Conservation (phyloP, 1,284 basidiomycete genomes). For the Trichosporon faecale region DNA sequence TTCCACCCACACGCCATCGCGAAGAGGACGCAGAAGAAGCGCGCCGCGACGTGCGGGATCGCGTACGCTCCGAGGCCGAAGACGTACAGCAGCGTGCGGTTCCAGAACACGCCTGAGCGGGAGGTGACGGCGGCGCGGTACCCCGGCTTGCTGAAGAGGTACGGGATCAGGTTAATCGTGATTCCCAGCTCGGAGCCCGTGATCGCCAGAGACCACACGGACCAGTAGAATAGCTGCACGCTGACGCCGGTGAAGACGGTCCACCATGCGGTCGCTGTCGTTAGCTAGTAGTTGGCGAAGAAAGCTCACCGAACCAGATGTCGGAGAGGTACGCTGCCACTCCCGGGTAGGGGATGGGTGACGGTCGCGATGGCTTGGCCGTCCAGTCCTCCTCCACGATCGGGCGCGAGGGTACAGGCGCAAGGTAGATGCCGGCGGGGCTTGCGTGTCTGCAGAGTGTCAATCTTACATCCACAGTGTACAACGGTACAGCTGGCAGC, state of each 20-base stretch:
- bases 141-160: conserved; percentile 58
- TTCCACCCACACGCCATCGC: conserved; percentile 60
- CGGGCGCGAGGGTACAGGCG: conserved; percentile 12
- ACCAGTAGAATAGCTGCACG: conserved; percentile 86
- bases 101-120: conserved; percentile 55
- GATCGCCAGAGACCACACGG: conserved; percentile 72
- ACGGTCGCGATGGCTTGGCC: conserved; percentile 11
- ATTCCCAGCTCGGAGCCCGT: conserved; percentile 72
- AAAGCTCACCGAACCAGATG: conserved; percentile 42
- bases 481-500: neutral
- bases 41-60: conserved; percentile 58
- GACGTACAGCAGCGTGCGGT: conserved; percentile 58
- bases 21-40: conserved; percentile 61
- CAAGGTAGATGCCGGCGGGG: conserved; percentile 16
- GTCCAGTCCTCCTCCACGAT: conserved; percentile 29
- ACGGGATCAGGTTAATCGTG: conserved; percentile 65
- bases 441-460: conserved; percentile 11
- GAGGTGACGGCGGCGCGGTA: conserved; percentile 57
- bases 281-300: neutral
- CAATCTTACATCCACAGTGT: conserved; percentile 13
- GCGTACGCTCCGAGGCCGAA: conserved; percentile 63
- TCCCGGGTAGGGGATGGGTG: conserved; percentile 15
- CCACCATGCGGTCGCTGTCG: conserved; percentile 80
- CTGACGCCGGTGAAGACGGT: conserved; percentile 78
- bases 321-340: conserved; percentile 41